Base-by-base conservation (phyloP, 768 basidiomycete species). In the Candolleomyces aberdarensis region DNA sequence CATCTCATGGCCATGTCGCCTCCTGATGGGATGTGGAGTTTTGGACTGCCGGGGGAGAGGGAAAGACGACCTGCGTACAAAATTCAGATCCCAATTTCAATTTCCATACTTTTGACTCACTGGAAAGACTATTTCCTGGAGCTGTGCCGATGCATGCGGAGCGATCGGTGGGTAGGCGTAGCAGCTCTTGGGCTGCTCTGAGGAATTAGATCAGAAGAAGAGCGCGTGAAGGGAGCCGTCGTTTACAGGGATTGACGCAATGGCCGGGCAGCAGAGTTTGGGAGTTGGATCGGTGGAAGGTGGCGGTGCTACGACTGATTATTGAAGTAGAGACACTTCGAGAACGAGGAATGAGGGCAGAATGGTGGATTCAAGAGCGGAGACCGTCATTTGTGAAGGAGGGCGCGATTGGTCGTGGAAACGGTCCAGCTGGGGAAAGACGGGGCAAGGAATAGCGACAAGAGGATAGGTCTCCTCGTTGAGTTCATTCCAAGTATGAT, bases 71-170 rank as follows among this genome's bases (percentile, higher is more conserved):
- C n/a, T 68, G 62, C 50, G 63, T 63, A n/a, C 62, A 60, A 6
- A 72, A 57, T 0, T 69, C 71, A 52, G 66, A 62, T 7, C 58
- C n/a, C 69, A 72, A 58, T 5, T 63, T 60, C 13, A 72, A 57
- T 1, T 64, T 56, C 0, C 65, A 52, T 4, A 58, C 29, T 57
- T 68, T 70, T 14, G 68, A 47, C 22, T 66, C 54, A 5, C 55
- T 63, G 13, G 69, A 65, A n/a, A 70, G 20, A 15, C 46, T 54
- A 0, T 61, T 58, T 1, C 65, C 67, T 5, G 68, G 60, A 14
- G 62, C 59, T 2, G 67, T 65, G 56, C 70, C 69, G 39, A 70
- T 63, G 56, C 65, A 66, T 3, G 69, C 71, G 1, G 31, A 47
- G 39, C 19, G 15, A 9, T 58, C 52, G 0, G 67, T 62, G 6